These are phyloP conservation scores for slime mould (Dictyostelium discoideum) DNA, from an alignment of 78 protist genomes.

Conservation along the genomic window DNA sequence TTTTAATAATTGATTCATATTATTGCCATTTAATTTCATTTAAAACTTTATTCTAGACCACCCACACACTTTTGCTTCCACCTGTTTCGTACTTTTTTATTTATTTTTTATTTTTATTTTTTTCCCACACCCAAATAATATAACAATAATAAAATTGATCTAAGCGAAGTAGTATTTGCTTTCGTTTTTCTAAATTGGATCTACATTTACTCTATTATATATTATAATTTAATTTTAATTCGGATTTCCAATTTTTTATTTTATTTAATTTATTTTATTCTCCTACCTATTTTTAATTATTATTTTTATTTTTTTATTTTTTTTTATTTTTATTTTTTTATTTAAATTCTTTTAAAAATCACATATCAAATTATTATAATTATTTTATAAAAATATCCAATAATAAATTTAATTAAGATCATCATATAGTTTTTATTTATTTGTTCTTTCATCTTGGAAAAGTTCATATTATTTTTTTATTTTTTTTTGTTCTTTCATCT, in stretches of 20 bases:
- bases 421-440: too few species aligned
- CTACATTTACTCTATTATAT: neutral
- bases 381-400: neutral
- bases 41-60: neutral
- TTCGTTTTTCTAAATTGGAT: neutral
- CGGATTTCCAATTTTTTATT: neutral
- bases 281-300: neutral
- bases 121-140: neutral
- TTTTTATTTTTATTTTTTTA: neutral
- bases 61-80: neutral
- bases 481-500: neutral
- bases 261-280: neutral
- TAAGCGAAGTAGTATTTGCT: neutral
- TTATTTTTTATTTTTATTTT: neutral
- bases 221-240: neutral
- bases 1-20: neutral
- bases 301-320: neutral
- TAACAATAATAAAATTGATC: neutral
- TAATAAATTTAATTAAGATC: neutral
- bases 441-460: too few species aligned
- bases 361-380: neutral
- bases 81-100: neutral
- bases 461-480: too few species aligned
- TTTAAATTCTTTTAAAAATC: neutral
- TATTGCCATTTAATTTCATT: neutral